phyloP scores from a whole-genome alignment of 2,329 filamentous ascomycete genomes.

The Aspergillus quadrilineatus region DNA sequence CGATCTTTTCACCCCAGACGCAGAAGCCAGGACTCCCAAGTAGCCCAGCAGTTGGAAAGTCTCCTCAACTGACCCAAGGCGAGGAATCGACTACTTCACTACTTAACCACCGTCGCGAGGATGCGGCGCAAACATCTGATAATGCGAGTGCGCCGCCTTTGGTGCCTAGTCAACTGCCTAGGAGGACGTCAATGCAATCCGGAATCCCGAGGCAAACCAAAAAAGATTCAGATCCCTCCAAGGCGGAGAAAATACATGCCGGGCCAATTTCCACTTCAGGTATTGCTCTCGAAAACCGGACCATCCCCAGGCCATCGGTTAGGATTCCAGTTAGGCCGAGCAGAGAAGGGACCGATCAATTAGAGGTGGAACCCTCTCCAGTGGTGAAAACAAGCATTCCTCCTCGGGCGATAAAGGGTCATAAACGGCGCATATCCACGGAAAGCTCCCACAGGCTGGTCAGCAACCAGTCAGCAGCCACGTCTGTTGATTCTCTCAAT shows the following conservation, averaged over 20 bases:
- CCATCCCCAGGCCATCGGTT: conserved; percentile 28
- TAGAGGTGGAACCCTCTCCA: conserved; percentile 56
- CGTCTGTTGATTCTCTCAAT: conserved; percentile 41
- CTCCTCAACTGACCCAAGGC: conserved; percentile 13
- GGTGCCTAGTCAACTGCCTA: conserved; percentile 62
- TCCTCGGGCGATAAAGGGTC: conserved; percentile 47
- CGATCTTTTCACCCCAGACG: conserved; percentile 27
- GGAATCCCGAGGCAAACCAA: conserved; percentile 41
- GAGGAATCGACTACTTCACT: conserved; percentile 12
- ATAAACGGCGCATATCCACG: conserved; percentile 52
- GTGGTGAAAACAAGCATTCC: conserved; percentile 58
- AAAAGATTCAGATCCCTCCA: conserved; percentile 11
- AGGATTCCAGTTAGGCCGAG: conserved; percentile 63
- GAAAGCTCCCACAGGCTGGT: conserved; percentile 41
- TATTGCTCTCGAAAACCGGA: background rate
- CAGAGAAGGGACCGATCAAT: conserved; percentile 64
- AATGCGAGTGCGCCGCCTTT: conserved; percentile 18
- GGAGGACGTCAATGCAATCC: conserved; percentile 62
- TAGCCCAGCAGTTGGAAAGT: conserved; percentile 21
- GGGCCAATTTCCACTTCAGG: background rate
- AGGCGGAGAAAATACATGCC: background rate
- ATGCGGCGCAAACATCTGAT: background rate
- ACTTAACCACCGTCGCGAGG: conserved; percentile 6
- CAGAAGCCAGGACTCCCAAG: conserved; percentile 22
- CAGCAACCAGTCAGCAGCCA: conserved; percentile 34